These are phyloP conservation scores for Cryptococcus sp. DNA, from an alignment of 1,284 basidiomycete species.

Conservation along the genomic window DNA sequence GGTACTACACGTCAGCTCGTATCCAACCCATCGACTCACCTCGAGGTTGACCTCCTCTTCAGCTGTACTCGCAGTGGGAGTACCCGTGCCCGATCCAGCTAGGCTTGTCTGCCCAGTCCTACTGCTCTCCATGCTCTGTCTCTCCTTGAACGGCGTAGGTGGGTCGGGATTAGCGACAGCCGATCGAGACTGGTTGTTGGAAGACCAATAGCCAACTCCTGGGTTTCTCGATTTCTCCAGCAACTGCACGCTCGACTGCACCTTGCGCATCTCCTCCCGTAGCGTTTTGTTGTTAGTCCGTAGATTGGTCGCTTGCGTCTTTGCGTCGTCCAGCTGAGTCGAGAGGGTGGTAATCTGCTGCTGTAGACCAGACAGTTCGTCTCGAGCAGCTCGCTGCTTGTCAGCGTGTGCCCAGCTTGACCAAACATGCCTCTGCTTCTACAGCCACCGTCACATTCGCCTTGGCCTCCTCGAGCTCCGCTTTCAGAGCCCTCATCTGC, in stretches of 20 bases:
- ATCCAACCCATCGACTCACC: conserved; percentile 20
- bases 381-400: conserved; percentile 41
- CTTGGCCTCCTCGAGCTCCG: conserved; percentile 51
- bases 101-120: background rate
- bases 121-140: conserved; percentile 10
- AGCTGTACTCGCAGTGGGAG: conserved; percentile 3
- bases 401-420: background rate
- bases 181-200: conserved; percentile 8
- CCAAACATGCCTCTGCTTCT: conserved; percentile 47
- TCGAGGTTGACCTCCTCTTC: conserved; percentile 88
- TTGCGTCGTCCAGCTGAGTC: conserved; percentile 44
- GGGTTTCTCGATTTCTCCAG: conserved; percentile 82
- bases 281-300: conserved; percentile 66
- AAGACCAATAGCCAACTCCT: conserved; percentile 85
- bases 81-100: conserved; percentile 1
- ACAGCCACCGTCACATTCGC: conserved; percentile 46
- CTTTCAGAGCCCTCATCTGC: conserved; percentile 22
- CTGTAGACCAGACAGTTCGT: conserved; percentile 41
- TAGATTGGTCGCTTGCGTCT: conserved; percentile 27
- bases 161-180: conserved; percentile 6
- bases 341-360: conserved; percentile 38
- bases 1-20: conserved; percentile 51
- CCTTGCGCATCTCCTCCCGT: conserved; percentile 84
- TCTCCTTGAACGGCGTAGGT: conserved; percentile 4
- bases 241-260: conserved; percentile 82